A percentile compares a stretch with the other conserved stretches of the same genome.
Conservation (phyloP, 192 early-diverging fungal genomes). For the Gorgonomyces haynaldii region DNA sequence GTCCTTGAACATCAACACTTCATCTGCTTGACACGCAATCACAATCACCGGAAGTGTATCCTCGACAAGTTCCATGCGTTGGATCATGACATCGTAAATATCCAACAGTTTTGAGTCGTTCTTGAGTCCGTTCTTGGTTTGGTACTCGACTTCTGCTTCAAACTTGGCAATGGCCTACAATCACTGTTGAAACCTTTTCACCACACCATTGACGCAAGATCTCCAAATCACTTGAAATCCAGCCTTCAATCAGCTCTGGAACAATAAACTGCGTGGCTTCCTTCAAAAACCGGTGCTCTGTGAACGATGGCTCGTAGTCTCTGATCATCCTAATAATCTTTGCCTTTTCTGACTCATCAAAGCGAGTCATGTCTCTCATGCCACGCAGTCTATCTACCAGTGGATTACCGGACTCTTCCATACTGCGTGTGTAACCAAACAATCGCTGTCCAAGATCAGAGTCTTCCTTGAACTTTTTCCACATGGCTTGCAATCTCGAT, state of each 20-base stretch:
- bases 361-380: constrained; percentile 60
- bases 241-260: constrained; percentile 93
- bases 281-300: constrained; percentile 74
- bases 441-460: constrained; percentile 76
- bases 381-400: constrained; percentile 69
- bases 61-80: constrained; percentile 80
- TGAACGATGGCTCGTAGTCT: constrained; percentile 76
- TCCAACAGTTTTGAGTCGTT: constrained; percentile 93
- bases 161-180: constrained; percentile 62
- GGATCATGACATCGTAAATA: constrained; percentile 79
- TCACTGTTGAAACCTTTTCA: constrained; percentile 54
- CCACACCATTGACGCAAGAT: constrained; percentile 88
- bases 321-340: constrained; percentile 76
- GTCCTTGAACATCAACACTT: constrained; percentile 88
- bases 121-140: constrained; percentile 72
- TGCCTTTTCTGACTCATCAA: constrained; percentile 90
- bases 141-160: constrained; percentile 73
- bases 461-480: constrained; percentile 84
- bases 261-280: constrained; percentile 86
- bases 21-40: constrained; percentile 83
- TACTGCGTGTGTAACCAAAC: constrained; percentile 60
- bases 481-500: constrained; percentile 75
- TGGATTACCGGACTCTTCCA: constrained; percentile 85
- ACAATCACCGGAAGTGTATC: constrained; percentile 85
- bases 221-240: constrained; percentile 71